phyloP scores from a whole-genome alignment of 352 stramenopile species.

The Globisporangium parvum region DNA sequence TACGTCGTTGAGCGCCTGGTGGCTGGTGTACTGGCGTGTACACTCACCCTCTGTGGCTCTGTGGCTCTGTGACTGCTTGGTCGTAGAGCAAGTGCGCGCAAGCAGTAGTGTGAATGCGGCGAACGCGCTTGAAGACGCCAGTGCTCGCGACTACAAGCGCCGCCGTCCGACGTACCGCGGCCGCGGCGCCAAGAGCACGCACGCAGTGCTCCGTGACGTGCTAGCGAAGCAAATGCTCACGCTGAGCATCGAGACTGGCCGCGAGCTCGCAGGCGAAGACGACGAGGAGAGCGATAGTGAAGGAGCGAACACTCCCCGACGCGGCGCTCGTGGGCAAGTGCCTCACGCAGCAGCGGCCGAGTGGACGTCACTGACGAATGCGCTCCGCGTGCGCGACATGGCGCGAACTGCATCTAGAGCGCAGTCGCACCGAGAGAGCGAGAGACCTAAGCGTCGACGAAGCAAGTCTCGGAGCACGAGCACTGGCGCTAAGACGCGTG shows the following conservation, averaged over 20 bases:
- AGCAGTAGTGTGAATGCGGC: background rate
- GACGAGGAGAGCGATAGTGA: background rate
- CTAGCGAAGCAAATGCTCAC: slow-evolving; percentile 59
- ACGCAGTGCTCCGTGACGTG: slow-evolving; percentile 45
- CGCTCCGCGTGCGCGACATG: slow-evolving; percentile 18
- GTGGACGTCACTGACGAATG: slow-evolving; percentile 13
- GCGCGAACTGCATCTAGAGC: background rate
- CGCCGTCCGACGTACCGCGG: slow-evolving; percentile 46
- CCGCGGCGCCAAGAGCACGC: slow-evolving; percentile 32
- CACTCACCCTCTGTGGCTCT: background rate
- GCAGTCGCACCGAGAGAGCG: background rate
- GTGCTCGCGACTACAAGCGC: slow-evolving; percentile 35
- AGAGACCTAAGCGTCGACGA: background rate
- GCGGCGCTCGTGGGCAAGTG: background rate
- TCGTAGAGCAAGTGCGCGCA: slow-evolving; percentile 1
- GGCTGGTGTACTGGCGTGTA: background rate
- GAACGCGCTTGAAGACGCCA: slow-evolving; percentile 2
- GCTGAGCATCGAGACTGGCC: slow-evolving; percentile 34
- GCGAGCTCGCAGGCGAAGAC: slow-evolving; percentile 19
- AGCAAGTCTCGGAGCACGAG: background rate
- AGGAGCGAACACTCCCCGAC: background rate
- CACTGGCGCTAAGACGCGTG: background rate
- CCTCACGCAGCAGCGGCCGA: slow-evolving; percentile 3
- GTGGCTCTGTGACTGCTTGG: no score
- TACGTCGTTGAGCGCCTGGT: background rate